Percentiles rank a stretch among this genome's conserved stretches.
Evolutionary conservation across 768 basidiomycete genomes (phyloP).

Genomic region (Calocera cornea): DNA sequence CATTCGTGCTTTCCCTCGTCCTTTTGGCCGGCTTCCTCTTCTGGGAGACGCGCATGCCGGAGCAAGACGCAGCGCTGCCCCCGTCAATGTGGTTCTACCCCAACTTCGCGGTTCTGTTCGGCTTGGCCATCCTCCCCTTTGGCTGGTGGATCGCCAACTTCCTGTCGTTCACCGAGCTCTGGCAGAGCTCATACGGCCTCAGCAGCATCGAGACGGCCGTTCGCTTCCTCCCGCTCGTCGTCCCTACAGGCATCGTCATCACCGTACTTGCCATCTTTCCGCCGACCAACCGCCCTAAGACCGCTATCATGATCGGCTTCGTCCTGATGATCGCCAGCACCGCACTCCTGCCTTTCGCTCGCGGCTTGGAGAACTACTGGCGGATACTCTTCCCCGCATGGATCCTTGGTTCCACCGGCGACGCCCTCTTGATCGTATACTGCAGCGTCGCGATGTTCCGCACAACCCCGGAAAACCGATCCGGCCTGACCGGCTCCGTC

Average conservation of each 20-base stretch:
- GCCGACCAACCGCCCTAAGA: slow-evolving; percentile 29
- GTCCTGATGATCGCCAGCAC: slow-evolving; percentile 29
- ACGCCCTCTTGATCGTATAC: slow-evolving; percentile 34
- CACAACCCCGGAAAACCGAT: slow-evolving; percentile 32
- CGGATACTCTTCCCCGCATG: slow-evolving; percentile 37
- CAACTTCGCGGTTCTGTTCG: slow-evolving; percentile 19
- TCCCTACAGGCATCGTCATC: slow-evolving; percentile 25
- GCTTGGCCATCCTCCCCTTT: slow-evolving; percentile 16
- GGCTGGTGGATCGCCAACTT: slow-evolving; percentile 4
- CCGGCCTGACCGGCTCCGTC: slow-evolving; percentile 43
- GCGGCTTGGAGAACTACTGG: slow-evolving; percentile 34
- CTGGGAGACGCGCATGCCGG: slow-evolving; percentile 34
- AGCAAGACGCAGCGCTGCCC: slow-evolving; percentile 32
- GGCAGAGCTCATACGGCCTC: slow-evolving; percentile 8
- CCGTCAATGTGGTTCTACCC: slow-evolving; percentile 21
- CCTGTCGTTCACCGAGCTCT: slow-evolving; percentile 1
- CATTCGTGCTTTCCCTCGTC: slow-evolving; percentile 35
- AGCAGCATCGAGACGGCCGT: slow-evolving; percentile 11
- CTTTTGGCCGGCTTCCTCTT: slow-evolving; percentile 35
- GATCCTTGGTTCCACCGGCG: slow-evolving; percentile 34
- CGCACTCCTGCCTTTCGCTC: slow-evolving; percentile 32
- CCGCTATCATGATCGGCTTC: slow-evolving; percentile 34
- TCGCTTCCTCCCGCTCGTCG: slow-evolving; percentile 24
- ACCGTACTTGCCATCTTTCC: slow-evolving; percentile 31
- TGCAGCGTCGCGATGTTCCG: slow-evolving; percentile 39